Evolutionary conservation across 305 asterid species (phyloP).

Genomic region (Fraxinus latifolia): DNA sequence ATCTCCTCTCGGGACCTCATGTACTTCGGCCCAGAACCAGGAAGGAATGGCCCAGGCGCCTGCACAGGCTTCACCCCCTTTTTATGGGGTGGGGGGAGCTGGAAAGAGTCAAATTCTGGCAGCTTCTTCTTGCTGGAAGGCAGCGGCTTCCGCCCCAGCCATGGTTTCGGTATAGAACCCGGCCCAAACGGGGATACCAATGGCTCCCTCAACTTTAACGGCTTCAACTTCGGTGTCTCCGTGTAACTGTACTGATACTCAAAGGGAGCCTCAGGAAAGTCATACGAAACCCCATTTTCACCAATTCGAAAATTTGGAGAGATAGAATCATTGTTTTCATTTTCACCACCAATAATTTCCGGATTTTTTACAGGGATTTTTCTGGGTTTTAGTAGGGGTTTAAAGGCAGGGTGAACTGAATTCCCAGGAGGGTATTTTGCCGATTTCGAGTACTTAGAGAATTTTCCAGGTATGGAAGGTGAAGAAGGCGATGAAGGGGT

Average conservation of each 20-base stretch:
- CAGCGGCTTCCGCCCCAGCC: slow-evolving; percentile 80
- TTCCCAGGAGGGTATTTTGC: slow-evolving; percentile 10
- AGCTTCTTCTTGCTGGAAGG: slow-evolving; percentile 73
- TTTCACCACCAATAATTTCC: not conserved
- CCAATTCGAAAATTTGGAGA: slow-evolving; percentile 50
- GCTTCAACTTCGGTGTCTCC: slow-evolving; percentile 86
- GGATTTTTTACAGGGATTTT: slow-evolving; percentile 31
- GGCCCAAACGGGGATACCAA: slow-evolving; percentile 88
- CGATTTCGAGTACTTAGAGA: slow-evolving; percentile 68
- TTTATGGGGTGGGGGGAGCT: slow-evolving; percentile 72
- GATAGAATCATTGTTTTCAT: slow-evolving; percentile 7
- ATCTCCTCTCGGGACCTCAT: slow-evolving; percentile 67
- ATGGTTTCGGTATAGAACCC: slow-evolving; percentile 67
- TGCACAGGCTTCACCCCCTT: slow-evolving; percentile 95
- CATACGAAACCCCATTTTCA: slow-evolving; percentile 69
- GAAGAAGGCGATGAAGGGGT: slow-evolving; percentile 83
- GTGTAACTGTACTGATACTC: slow-evolving; percentile 89
- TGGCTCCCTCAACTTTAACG: slow-evolving; percentile 75
- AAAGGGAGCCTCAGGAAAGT: slow-evolving; percentile 76
- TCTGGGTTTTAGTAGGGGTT: slow-evolving; percentile 34
- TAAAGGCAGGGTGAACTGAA: slow-evolving; percentile 63
- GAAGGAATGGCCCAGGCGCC: slow-evolving; percentile 81
- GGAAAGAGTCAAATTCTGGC: slow-evolving; percentile 81
- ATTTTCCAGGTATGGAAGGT: slow-evolving; percentile 79
- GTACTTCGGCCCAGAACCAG: slow-evolving; percentile 77